Conservation (phyloP, 139 green algal genomes). For the Mesostigma viride region DNA sequence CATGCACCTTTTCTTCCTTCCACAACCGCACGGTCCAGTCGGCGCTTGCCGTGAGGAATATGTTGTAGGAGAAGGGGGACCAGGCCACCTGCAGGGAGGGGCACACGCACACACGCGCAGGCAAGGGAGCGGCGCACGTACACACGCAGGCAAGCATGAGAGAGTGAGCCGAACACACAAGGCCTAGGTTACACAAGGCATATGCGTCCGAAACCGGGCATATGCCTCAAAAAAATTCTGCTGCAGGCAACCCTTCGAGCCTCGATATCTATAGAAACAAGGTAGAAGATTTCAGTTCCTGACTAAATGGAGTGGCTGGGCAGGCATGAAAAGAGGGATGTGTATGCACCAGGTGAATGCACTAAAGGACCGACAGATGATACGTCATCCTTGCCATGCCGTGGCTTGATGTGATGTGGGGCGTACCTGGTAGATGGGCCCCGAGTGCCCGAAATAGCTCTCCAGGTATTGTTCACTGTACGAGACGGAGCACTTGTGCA, state of each 20-base stretch:
- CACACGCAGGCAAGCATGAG: too few species aligned
- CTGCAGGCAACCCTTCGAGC: too few species aligned
- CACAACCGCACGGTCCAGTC: conserved; percentile 76
- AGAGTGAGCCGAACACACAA: too few species aligned
- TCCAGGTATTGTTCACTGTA: conserved; percentile 74
- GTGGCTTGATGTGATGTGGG: too few species aligned
- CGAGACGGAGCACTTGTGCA: conserved; percentile 68
- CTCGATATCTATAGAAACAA: too few species aligned
- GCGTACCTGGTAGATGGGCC: conserved; percentile 20
- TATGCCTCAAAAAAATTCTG: too few species aligned
- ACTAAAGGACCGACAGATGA: neutral
- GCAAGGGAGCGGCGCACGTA: neutral
- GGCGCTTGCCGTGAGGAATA: conserved; percentile 56
- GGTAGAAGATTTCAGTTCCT: too few species aligned
- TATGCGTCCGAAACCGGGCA: too few species aligned
- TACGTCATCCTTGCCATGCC: too few species aligned
- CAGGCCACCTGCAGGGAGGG: conserved; percentile 39
- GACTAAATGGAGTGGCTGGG: too few species aligned
- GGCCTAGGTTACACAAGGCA: too few species aligned
- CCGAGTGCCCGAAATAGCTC: conserved; percentile 58
- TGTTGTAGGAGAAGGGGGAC: conserved; percentile 53
- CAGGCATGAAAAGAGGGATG: neutral
- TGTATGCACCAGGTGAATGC: neutral
- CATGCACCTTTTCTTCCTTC: conserved; percentile 39
- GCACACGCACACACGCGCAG: conserved; percentile 50